These are phyloP conservation scores for Sisymbrium irio DNA, from an alignment of 345 rosid genomes.

Conservation along the genomic window DNA sequence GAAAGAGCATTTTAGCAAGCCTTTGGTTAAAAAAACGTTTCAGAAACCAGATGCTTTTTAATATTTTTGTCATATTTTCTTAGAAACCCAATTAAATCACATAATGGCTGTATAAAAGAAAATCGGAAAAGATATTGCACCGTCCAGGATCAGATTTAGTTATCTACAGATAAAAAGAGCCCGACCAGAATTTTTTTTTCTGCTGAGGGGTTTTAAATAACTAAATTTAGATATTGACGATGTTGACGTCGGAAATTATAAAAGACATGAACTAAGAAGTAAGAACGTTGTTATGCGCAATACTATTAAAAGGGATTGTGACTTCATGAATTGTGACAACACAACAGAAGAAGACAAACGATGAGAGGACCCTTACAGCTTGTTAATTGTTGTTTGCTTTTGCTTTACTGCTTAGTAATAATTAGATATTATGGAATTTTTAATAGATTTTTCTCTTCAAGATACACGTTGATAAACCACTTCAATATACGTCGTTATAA, in stretches of 20 bases:
- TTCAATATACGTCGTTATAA: too few species aligned
- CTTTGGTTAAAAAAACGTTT: too few species aligned
- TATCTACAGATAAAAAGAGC: neutral
- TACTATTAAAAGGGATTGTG: neutral
- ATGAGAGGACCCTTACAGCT: neutral
- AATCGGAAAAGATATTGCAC: slow-evolving; percentile 20
- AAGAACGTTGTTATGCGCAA: neutral
- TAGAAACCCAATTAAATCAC: neutral
- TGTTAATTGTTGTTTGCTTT: neutral
- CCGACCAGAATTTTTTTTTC: neutral
- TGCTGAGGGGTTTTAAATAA: neutral
- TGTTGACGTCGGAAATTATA: neutral
- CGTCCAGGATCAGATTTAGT: slow-evolving; percentile 19
- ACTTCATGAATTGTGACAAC: slow-evolving; percentile 26
- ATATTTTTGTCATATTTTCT: neutral
- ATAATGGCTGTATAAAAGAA: neutral
- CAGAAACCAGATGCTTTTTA: too few species aligned
- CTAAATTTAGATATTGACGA: neutral
- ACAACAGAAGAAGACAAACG: slow-evolving; percentile 13
- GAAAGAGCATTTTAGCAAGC: too few species aligned
- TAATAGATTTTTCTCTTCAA: neutral
- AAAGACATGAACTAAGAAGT: neutral
- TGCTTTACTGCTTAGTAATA: neutral
- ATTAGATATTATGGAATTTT: neutral
- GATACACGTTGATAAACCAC: neutral